These are phyloP conservation scores for Linnemannia exigua DNA, from an alignment of 192 early-diverging fungal genomes.

Conservation along the genomic window DNA sequence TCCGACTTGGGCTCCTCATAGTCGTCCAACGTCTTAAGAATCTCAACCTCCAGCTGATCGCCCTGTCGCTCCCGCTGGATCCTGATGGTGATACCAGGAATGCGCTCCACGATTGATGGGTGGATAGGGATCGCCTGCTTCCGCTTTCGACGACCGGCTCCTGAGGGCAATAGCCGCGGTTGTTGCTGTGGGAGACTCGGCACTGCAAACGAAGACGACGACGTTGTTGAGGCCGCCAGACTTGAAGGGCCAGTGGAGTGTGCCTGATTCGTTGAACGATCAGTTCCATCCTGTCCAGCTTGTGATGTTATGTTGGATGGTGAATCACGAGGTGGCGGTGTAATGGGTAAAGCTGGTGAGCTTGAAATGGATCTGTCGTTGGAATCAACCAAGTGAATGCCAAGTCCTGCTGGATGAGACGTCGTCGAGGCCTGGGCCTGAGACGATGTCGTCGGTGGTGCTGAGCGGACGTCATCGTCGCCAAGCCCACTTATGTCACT, in stretches of 20 bases:
- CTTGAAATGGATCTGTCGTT: constrained; percentile 36
- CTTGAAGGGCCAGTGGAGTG: neutral
- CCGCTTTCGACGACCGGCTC: constrained; percentile 30
- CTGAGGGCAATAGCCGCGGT: neutral
- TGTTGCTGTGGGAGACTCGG: constrained; percentile 10
- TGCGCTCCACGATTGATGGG: constrained; percentile 42
- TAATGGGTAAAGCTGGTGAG: constrained; percentile 29
- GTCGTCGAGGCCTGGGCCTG: constrained; percentile 3
- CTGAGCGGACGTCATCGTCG: constrained; percentile 23
- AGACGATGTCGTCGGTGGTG: constrained; percentile 9
- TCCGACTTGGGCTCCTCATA: constrained; percentile 5
- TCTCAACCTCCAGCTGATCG: constrained; percentile 47
- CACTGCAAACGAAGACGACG: neutral
- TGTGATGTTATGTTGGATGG: constrained; percentile 18
- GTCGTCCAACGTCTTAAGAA: constrained; percentile 47
- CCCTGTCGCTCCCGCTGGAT: constrained; percentile 46
- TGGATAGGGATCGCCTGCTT: constrained; percentile 54
- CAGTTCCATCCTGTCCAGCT: neutral
- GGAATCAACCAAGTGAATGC: constrained; percentile 8
- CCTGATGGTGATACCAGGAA: constrained; percentile 50
- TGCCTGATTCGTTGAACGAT: constrained; percentile 5
- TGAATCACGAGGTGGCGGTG: constrained; percentile 35
- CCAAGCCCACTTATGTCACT: constrained; percentile 44
- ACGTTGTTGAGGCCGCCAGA: constrained; percentile 11
- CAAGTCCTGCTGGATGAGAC: neutral